Percentiles rank a stretch among this genome's conserved stretches.
Conservation (phyloP, 1,284 basidiomycete genomes). For the Fomitopsis palustris region DNA sequence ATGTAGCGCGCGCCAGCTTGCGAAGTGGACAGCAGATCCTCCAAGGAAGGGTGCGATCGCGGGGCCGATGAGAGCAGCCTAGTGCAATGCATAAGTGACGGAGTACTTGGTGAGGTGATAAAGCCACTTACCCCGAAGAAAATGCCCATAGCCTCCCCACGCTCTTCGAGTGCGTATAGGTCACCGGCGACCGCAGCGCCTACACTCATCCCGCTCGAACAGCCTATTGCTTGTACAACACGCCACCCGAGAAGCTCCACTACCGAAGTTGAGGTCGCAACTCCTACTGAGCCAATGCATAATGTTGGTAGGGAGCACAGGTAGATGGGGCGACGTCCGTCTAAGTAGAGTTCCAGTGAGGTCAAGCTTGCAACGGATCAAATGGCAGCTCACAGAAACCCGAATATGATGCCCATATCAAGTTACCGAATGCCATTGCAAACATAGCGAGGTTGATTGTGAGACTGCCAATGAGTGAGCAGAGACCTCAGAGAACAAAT, state of each 20-base stretch:
- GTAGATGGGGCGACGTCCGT: conserved; percentile 63
- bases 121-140: conserved; percentile 34
- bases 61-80: conserved; percentile 28
- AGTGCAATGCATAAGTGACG: neutral
- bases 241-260: conserved; percentile 54
- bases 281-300: conserved; percentile 56
- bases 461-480: conserved; percentile 29
- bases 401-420: conserved; percentile 51
- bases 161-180: conserved; percentile 36
- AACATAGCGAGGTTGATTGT: conserved; percentile 46
- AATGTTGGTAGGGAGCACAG: conserved; percentile 56
- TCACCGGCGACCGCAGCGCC: conserved; percentile 45
- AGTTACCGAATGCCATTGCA: conserved; percentile 35
- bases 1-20: conserved; percentile 70
- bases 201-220: conserved; percentile 34
- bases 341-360: conserved; percentile 24
- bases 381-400: conserved; percentile 45
- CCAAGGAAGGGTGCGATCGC: conserved; percentile 28
- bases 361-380: neutral
- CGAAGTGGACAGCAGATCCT: conserved; percentile 47
- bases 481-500: neutral
- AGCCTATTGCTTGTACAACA: conserved; percentile 59
- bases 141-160: conserved; percentile 40
- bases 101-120: neutral
- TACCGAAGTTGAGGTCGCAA: conserved; percentile 43